Evolutionary conservation across 305 asterid genomes (phyloP).

Genomic region (Fraxinus latifolia): DNA sequence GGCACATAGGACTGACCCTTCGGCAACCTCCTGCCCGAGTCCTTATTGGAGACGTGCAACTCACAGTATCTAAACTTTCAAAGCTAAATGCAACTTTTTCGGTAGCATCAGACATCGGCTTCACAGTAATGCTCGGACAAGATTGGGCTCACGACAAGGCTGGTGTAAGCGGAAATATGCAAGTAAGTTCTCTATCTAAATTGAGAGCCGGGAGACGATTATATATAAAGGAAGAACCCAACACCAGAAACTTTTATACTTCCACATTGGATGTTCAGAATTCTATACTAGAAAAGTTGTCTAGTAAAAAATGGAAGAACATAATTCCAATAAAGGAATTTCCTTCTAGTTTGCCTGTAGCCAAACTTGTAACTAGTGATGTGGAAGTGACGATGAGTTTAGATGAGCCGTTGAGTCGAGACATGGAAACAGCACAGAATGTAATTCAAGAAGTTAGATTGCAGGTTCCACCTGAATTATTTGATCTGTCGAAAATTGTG

Average conservation of each 20-base stretch:
- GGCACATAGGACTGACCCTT: constrained; percentile 80
- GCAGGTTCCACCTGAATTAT: constrained; percentile 82
- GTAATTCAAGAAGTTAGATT: constrained; percentile 59
- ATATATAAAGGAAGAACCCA: constrained; percentile 57
- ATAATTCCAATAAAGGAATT: constrained; percentile 53
- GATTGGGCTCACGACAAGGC: constrained; percentile 83
- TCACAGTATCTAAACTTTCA: constrained; percentile 49
- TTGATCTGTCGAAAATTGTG: constrained; percentile 66
- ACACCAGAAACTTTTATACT: constrained; percentile 28
- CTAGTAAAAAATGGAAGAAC: constrained; percentile 76
- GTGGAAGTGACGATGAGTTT: constrained; percentile 56
- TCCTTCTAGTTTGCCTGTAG: constrained; percentile 80
- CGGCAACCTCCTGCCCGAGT: constrained; percentile 71
- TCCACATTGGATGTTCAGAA: constrained; percentile 44
- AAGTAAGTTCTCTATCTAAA: constrained; percentile 47
- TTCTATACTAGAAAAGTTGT: constrained; percentile 45
- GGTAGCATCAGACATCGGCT: constrained; percentile 54
- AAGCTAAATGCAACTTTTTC: constrained; percentile 58
- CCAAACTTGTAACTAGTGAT: constrained; percentile 59
- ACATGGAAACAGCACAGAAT: constrained; percentile 41
- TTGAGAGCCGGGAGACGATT: constrained; percentile 80
- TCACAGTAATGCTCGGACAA: constrained; percentile 54
- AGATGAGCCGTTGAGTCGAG: constrained; percentile 47
- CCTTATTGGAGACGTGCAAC: constrained; percentile 64
- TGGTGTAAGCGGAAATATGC: constrained; percentile 63